phyloP scores from a whole-genome alignment of 2,329 filamentous ascomycete species.

The Colletotrichum viniferum region DNA sequence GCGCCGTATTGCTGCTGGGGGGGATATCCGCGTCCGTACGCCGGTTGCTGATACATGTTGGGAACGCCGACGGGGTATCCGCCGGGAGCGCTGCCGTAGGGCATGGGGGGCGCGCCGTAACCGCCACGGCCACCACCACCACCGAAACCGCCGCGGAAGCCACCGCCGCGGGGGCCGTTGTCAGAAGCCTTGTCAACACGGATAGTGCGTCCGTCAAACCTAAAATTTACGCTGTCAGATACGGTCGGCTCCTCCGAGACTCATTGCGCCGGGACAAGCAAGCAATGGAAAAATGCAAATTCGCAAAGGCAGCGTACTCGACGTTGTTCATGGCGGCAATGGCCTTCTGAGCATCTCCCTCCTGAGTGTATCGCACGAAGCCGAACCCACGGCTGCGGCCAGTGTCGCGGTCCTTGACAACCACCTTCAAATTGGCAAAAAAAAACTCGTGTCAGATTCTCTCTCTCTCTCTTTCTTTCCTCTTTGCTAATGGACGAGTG shows the following conservation, averaged over 20 bases:
- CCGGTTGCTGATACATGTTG: slow-evolving; percentile 40
- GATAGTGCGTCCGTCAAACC: slow-evolving; percentile 92
- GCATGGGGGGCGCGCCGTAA: slow-evolving; percentile 34
- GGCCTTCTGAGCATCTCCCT: slow-evolving; percentile 76
- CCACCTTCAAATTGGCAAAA: slow-evolving; percentile 64
- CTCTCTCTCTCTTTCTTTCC: neutral
- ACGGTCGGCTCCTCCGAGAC: neutral
- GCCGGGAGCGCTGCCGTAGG: slow-evolving; percentile 29
- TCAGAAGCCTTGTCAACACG: slow-evolving; percentile 96
- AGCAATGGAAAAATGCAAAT: slow-evolving; percentile 10
- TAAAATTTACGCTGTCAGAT: slow-evolving; percentile 38
- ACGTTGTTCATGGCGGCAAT: slow-evolving; percentile 84
- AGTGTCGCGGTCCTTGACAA: slow-evolving; percentile 97
- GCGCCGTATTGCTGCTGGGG: slow-evolving; percentile 40
- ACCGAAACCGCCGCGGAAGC: slow-evolving; percentile 46
- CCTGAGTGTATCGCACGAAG: slow-evolving; percentile 87
- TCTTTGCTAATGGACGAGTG: neutral
- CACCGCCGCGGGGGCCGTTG: slow-evolving; percentile 67
- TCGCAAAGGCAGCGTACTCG: slow-evolving; percentile 67
- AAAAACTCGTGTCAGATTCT: slow-evolving; percentile 23
- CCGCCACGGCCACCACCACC: slow-evolving; percentile 40
- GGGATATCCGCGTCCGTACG: slow-evolving; percentile 51
- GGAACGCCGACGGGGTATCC: slow-evolving; percentile 40
- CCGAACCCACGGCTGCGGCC: slow-evolving; percentile 96
- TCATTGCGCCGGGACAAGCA: slow-evolving; percentile 25